These are phyloP conservation scores for Eutypella sp. DNA, from an alignment of 2,329 filamentous ascomycete genomes.

Conservation along the genomic window DNA sequence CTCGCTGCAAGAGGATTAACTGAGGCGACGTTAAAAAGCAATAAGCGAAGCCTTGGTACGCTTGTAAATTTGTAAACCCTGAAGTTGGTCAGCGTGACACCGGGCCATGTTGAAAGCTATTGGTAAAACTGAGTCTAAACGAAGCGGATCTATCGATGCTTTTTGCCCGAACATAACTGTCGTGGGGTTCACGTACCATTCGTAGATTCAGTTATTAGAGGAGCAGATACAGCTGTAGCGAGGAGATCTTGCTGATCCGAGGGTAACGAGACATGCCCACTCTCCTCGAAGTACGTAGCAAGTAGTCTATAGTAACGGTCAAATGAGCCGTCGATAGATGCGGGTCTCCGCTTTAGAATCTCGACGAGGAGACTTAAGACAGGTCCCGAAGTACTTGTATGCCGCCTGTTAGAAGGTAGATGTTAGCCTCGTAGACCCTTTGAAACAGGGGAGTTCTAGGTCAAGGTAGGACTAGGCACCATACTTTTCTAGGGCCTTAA, in stretches of 20 bases:
- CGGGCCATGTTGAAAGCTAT: too few relatives aligned
- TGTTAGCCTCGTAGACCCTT: constrained; percentile 1
- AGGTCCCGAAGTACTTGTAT: constrained; percentile 17
- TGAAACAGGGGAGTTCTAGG: background rate
- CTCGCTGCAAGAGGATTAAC: constrained; percentile 37
- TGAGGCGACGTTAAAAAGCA: constrained; percentile 25
- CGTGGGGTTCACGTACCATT: constrained; percentile 16
- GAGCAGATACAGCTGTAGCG: constrained; percentile 18
- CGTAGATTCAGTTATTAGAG: constrained; percentile 10
- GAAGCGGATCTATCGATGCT: too few relatives aligned
- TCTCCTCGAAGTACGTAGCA: constrained; percentile 29
- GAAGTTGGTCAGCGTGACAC: constrained; percentile 1
- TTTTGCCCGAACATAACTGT: background rate
- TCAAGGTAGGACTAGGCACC: background rate
- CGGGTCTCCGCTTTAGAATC: constrained; percentile 24
- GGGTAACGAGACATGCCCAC: constrained; percentile 11
- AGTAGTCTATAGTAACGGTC: constrained; percentile 37
- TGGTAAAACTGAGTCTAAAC: too few relatives aligned
- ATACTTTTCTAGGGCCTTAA: constrained; percentile 24
- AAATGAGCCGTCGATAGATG: constrained; percentile 22
- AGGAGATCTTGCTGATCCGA: constrained; percentile 13
- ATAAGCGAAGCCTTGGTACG: constrained; percentile 26
- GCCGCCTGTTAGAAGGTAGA: constrained; percentile 16
- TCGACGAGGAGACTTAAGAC: constrained; percentile 33
- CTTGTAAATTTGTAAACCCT: constrained; percentile 8